Base-by-base conservation (phyloP, 176 grass and related monocot species). In the Cenchrus fungigraminus region DNA sequence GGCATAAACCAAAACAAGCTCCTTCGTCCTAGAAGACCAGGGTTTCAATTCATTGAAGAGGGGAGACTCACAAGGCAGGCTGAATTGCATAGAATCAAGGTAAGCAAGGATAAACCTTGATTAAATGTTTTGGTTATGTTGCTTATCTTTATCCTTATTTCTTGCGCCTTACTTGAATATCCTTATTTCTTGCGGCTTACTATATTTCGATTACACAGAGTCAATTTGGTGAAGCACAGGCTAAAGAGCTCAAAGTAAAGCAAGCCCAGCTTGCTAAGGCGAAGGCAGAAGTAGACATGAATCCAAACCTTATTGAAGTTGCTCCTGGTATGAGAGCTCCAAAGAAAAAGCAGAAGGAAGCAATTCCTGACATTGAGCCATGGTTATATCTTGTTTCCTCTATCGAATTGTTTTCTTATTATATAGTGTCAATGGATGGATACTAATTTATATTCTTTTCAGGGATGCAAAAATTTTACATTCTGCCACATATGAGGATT, bases 221-320 rank as follows among this genome's bases (percentile, higher is more conserved):
- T 91, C 97, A 98, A 98, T 98, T 98, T 89, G 97, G 97, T 13
- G 97, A 98, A 85, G 93, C 91, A 81, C 97, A 98, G 89, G 91
- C 93, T 63, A 98, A 95, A 76, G 97, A 94, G 69, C 78, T 94
- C 57, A 94, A 89, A 86, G 84, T 96, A 60, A 98, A 98, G 81
- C 97, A 98, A 80, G 88, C 93, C 62, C 93, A 94, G 70, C 91
- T 98, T 86, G 91, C 97, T 20, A 98, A 94, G 86, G 97, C 97
- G 56, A 98, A 95, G 40, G 84, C 88, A 5, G 97, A 96, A 85
- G 70, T 92, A 12, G 97, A 94, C 83, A 96, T 90, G 54, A 98
- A 98, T 51, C 97, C 97, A 4, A 98, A 98, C 65, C 83, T 98
- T 54, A 98, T 98, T 87, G 92, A 94, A 85, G 88, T 98, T 88